These are phyloP conservation scores for Tylopilus intermedius DNA, from an alignment of 768 basidiomycete species.

Conservation along the genomic window DNA sequence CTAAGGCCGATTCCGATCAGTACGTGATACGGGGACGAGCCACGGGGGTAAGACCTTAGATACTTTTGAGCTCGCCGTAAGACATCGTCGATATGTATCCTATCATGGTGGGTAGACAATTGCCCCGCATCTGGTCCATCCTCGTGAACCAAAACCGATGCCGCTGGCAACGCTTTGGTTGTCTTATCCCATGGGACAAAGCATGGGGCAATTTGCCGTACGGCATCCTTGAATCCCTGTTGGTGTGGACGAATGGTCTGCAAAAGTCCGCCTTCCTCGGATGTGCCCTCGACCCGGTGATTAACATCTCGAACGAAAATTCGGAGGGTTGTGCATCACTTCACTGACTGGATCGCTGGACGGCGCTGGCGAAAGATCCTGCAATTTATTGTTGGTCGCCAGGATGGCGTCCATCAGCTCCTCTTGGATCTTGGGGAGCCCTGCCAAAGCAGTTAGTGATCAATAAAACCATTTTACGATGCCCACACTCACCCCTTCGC, in stretches of 20 bases:
- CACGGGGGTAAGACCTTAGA: slow-evolving; percentile 18
- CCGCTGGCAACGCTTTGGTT: slow-evolving; percentile 4
- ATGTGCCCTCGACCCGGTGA: slow-evolving; percentile 47
- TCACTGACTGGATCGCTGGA: slow-evolving; percentile 56
- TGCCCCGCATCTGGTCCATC: slow-evolving; percentile 25
- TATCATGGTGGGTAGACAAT: not conserved
- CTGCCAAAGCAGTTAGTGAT: slow-evolving; percentile 21
- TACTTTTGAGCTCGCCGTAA: slow-evolving; percentile 43
- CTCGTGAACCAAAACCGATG: slow-evolving; percentile 37
- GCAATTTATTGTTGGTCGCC: slow-evolving; percentile 32
- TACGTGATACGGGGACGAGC: too few species aligned
- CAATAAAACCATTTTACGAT: not conserved
- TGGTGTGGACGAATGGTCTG: slow-evolving; percentile 52
- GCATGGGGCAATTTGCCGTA: slow-evolving; percentile 50
- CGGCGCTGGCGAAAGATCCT: slow-evolving; percentile 44
- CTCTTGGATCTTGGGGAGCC: slow-evolving; percentile 58
- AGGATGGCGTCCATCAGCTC: slow-evolving; percentile 48
- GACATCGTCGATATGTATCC: slow-evolving; percentile 53
- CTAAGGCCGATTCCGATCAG: slow-evolving; percentile 33
- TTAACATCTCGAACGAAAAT: slow-evolving; percentile 44
- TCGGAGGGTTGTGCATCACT: slow-evolving; percentile 43
- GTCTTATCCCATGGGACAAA: slow-evolving; percentile 47
- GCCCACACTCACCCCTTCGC: slow-evolving; percentile 36
- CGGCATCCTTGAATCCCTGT: slow-evolving; percentile 41
- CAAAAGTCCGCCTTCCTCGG: slow-evolving; percentile 47